Evolutionary conservation across 306 rosid genomes (phyloP), one percentile per base, ranked within the genome.

Genomic region (Hippophae gyantsensis): DNA sequence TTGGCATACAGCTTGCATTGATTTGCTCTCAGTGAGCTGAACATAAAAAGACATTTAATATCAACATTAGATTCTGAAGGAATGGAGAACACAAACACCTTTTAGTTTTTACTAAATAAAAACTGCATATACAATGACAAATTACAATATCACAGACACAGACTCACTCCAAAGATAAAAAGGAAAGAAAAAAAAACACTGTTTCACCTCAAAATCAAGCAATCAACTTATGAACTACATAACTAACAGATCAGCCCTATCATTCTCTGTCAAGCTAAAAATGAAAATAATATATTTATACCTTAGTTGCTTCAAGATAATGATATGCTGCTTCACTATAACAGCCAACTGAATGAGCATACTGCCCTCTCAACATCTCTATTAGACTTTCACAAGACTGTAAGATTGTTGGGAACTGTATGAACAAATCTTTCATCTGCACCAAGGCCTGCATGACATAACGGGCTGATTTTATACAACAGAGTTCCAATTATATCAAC

Each of bases 281-380:
- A 64, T 61, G 53, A 23, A 48, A 50, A 10, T 13, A 25, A 18
- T 42, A 45, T 14, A 52, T 18, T 61, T 7, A 42, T 72, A 87
- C 98, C 96, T 85, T 83, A 27, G 80, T 80, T 48, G 89, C 98
- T 83, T 92, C 95, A 64, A 87, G 64, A 79, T 70, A 92, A 75
- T 92, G 98, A 74, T 81, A 85, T 49, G 83, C 75, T 66, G 98
- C 98, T 78, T 92, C 95, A 9, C 53, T 60, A 65, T 83, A 85
- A 76, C 96, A 87, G 70, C 98, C 98, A 69, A 85, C 95, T 8
- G 84, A 76, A 76, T 92, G 98, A 69, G 96, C 81, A 76, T 92
- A 92, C 64, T 85, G 98, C 72, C 98, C 98, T 69, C 98, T 80
- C 46, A 92, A 95, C 95, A 83, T 85, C 84, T 92, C 96, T 54